Base-by-base conservation (phyloP, 1,139 yeast genomes). In the Yamadazyma trypodendri region DNA sequence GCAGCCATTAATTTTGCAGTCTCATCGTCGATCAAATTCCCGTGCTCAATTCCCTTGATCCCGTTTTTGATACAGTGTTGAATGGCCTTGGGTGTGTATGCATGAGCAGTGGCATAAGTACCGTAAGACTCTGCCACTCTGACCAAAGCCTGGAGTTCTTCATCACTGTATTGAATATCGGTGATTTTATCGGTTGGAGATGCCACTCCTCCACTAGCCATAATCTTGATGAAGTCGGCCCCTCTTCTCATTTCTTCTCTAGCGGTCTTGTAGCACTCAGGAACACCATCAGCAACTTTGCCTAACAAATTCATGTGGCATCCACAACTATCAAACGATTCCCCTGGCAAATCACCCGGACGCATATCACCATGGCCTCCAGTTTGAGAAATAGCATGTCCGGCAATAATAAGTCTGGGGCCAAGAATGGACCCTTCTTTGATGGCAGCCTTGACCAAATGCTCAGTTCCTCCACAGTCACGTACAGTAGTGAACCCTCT, bases 341-440 rank as follows among this genome's bases (percentile, higher is more conserved):
- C 49, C 9, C 45, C 46, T 8, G 55, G 53, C 24, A 50, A 31
- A n/a, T 46, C 51, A 9, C 35, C 43, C 16, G 47, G 44, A 30
- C 56, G 39, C 42, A 48, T 31, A 40, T 54, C 56, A 9, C 50
- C 56, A 43, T 53, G 58, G 2, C 58, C 58, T 13, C 58, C 58
- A 6, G 58, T 54, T 39, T 54, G 58, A 11, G 56, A 49, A 14
- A 54, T 43, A 9, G 55, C 55, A 27, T 41, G 44, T 2, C 57
- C 58, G 21, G 54, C 45, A 31, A 46, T 44, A 22, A 54, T 42
- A 13, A 52, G 28, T 31, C 56, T 41, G 4, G 58, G 58, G 0
- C 58, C 58, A 13, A 36, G 38, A 14, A 53, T 48, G 11, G 53
- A 44, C 3, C 57, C 57, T 28, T 53, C 53, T 7, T 48, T 39